Base-by-base conservation (phyloP, 352 stramenopile species). In the Phytophthora sansomeana region DNA sequence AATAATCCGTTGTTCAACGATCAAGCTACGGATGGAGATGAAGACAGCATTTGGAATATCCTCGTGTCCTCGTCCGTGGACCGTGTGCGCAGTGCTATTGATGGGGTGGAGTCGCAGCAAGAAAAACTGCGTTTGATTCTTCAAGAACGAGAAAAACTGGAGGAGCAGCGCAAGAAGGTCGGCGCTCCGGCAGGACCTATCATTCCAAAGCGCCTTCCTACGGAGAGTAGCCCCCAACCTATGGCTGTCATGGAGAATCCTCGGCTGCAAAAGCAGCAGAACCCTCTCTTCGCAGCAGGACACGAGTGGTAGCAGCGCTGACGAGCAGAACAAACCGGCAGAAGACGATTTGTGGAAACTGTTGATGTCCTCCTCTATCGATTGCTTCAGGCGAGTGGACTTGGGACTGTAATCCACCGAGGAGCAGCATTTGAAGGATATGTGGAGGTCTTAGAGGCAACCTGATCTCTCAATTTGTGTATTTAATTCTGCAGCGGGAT, bases 301-400 rank as follows among this genome's bases (percentile, higher is more conserved):
- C 6, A 50, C 43, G 41, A 26, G n/a, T 38, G 26, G n/a, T 21
- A 49, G 43, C 43, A 39, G 42, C 14, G 4, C 32, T 24, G 55
- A 6, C 26, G 24, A 21, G 32, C 61, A 59, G 33, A 54, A 35
- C 7, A n/a, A 69, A 42, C 53, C 74, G 5, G 63, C 63, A 7
- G 83, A 90, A 70, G 83, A 93, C 48, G 78, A 89, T 54, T 69
- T 92, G 3, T 87, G 84, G 81, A 77, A 80, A n/a, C 49, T 92
- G 41, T 72, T 93, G 21, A 93, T 93, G 83, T 87, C 81, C 8
- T 72, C 62, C 8, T 78, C 80, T 2, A 67, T 80, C n/a, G 78
- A 85, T 42, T 83, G 80, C 26, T 81, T 75, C 38, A 75, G 71
- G 62, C 78, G 78, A 29, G 65, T 75, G 36, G 81, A 75, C 24